phyloP scores from a whole-genome alignment of 257 asterid species.

The Eucommia ulmoides region DNA sequence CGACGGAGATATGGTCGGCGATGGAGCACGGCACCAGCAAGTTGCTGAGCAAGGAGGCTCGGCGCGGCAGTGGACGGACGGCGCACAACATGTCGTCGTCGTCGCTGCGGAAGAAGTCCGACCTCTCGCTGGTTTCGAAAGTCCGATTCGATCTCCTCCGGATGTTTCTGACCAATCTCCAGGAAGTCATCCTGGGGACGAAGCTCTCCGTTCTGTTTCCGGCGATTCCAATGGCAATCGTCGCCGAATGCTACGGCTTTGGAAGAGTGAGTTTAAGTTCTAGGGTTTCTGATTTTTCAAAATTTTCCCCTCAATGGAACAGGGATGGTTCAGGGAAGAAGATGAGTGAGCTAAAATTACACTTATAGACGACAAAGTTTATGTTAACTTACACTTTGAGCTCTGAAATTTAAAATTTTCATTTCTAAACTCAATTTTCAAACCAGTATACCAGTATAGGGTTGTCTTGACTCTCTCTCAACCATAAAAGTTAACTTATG shows the following conservation, averaged over 20 bases:
- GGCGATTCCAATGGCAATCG: slow-evolving; percentile 70
- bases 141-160: slow-evolving; percentile 29
- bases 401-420: background rate
- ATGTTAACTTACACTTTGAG: background rate
- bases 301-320: too few species aligned
- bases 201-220: slow-evolving; percentile 57
- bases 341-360: background rate
- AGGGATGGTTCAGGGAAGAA: background rate
- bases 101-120: slow-evolving; percentile 74
- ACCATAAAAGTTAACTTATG: too few species aligned
- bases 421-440: too few species aligned
- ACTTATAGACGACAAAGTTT: background rate
- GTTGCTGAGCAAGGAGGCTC: slow-evolving; percentile 36
- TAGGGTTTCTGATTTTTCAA: too few species aligned
- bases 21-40: slow-evolving; percentile 53
- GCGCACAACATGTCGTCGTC: slow-evolving; percentile 68
- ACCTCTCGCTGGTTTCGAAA: slow-evolving; percentile 36
- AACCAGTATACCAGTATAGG: too few species aligned
- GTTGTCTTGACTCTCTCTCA: too few species aligned
- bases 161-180: slow-evolving; percentile 35
- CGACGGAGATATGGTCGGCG: slow-evolving; percentile 27
- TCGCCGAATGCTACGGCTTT: slow-evolving; percentile 29
- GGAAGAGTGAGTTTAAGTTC: slow-evolving; percentile 56
- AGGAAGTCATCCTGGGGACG: slow-evolving; percentile 72
- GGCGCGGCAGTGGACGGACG: slow-evolving; percentile 37